Percentiles rank a stretch among this genome's conserved stretches.
phyloP scores from a whole-genome alignment of 2,329 filamentous ascomycete genomes.

The Sporothrix luriei region DNA sequence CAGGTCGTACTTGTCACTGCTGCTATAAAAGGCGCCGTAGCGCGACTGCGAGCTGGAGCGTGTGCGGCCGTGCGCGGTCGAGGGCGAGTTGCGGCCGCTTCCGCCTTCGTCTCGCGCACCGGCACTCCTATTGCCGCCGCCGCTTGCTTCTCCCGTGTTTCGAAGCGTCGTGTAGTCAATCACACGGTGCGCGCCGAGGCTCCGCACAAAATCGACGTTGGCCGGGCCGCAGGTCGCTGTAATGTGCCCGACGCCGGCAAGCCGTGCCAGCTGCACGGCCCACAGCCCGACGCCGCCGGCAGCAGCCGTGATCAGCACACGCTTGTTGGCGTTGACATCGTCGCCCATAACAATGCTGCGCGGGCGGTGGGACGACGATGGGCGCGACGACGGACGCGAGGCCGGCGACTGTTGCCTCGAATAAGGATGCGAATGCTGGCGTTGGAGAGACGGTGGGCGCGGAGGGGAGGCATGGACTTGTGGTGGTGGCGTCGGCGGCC shows the following conservation, averaged over 20 bases:
- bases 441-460: conserved; percentile 5
- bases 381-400: neutral
- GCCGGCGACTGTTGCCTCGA: conserved; percentile 11
- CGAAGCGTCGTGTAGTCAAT: conserved; percentile 32
- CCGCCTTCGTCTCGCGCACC: neutral
- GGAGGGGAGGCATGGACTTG: neutral
- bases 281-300: conserved; percentile 37
- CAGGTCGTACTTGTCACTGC: conserved; percentile 33
- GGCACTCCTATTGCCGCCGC: neutral
- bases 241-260: conserved; percentile 37
- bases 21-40: conserved; percentile 24
- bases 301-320: conserved; percentile 38
- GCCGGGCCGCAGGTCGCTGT: conserved; percentile 33
- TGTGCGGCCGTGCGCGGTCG: conserved; percentile 10
- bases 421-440: conserved; percentile 7
- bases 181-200: conserved; percentile 36
- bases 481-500: conserved; percentile 1
- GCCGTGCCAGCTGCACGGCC: conserved; percentile 38
- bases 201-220: conserved; percentile 34
- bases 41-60: conserved; percentile 22
- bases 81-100: conserved; percentile 13
- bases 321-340: conserved; percentile 32
- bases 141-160: neutral
- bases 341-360: conserved; percentile 6
- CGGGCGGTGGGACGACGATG: neutral